These are phyloP conservation scores for Colletotrichum shisoi DNA, from an alignment of 2,329 filamentous ascomycete genomes.

Conservation along the genomic window DNA sequence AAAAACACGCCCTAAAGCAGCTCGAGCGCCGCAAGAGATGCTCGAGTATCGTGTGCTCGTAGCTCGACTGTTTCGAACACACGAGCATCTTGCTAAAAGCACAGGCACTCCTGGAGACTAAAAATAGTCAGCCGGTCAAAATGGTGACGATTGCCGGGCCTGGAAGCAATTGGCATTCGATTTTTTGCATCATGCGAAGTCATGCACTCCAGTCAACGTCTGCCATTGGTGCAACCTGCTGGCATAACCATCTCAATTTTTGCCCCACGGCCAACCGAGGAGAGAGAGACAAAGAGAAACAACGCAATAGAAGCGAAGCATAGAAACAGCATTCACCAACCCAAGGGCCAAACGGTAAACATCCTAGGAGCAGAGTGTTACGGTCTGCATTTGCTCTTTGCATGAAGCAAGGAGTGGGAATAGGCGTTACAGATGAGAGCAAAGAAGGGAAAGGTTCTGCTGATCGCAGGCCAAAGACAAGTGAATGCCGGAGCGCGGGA, in stretches of 20 bases:
- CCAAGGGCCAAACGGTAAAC: too few species aligned
- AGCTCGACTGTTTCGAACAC: neutral
- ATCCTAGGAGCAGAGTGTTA: neutral
- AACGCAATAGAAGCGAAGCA: too few species aligned
- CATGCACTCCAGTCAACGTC: too few species aligned
- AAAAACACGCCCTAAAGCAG: neutral
- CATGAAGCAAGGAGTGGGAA: neutral
- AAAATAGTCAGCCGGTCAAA: too few species aligned
- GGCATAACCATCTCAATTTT: too few species aligned
- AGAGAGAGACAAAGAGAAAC: too few species aligned
- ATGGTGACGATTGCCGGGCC: neutral
- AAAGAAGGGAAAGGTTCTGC: neutral
- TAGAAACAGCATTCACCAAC: too few species aligned
- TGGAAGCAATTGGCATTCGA: neutral
- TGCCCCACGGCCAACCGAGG: too few species aligned
- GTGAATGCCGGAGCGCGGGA: neutral
- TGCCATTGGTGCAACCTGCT: too few species aligned
- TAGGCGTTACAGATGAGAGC: neutral
- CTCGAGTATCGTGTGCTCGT: neutral
- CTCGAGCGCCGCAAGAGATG: neutral
- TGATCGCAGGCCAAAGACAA: constrained; percentile 7
- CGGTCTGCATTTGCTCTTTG: neutral
- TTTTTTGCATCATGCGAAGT: neutral
- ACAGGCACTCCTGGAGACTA: neutral
- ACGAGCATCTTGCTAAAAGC: neutral